Evolutionary conservation across 768 basidiomycete species (phyloP), one percentile per base, ranked within the genome.

Genomic region (Auriscalpium microsporum): DNA sequence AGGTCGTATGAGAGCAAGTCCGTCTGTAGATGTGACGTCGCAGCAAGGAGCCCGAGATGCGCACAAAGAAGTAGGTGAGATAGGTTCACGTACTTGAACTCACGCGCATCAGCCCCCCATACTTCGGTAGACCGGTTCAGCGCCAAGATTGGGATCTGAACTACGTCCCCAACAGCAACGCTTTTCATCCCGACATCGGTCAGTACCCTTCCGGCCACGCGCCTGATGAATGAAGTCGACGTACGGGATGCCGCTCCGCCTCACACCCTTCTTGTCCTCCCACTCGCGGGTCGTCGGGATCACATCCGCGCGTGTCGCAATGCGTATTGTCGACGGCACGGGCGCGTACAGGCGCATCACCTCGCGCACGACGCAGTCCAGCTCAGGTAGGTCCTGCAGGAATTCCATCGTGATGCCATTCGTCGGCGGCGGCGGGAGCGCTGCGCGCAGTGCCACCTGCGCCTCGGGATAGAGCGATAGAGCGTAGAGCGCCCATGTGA

Each of bases 101-200:
- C 58, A 33, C 66, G 54, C 3, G 74, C 72, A 53, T 76, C 72
- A 5, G 65, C 63, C 2, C 74, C 76, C 67, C 72, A 75, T 2
- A 72, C 58, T 8, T 54, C 56, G 38, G 55, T 52, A 16, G 59
- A 55, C 7, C 67, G 61, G 54, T 75, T 73, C 59, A 71, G 8
- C 9, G 66, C 63, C 2, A 59, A 44, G 21, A 68, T 64, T 14
- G 67, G 64, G 37, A 73, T 61, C n/a, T n/a, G 34, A 72, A 73
- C 62, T 8, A 10, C 16, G 34, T 67, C 63, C 0, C 67, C 68
- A 21, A 58, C 58, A 21, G 56, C 53, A 36, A 71, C 21, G 19
- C 62, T 60, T 35, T 17, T 13, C 2, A 4, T 7, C 5, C 1
- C 40, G 2, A 17, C 14, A 42, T 42, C 14, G 3, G 1, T 9